Evolutionary conservation across 768 basidiomycete species (phyloP).

Genomic region (Hygrocybe coccinea): DNA sequence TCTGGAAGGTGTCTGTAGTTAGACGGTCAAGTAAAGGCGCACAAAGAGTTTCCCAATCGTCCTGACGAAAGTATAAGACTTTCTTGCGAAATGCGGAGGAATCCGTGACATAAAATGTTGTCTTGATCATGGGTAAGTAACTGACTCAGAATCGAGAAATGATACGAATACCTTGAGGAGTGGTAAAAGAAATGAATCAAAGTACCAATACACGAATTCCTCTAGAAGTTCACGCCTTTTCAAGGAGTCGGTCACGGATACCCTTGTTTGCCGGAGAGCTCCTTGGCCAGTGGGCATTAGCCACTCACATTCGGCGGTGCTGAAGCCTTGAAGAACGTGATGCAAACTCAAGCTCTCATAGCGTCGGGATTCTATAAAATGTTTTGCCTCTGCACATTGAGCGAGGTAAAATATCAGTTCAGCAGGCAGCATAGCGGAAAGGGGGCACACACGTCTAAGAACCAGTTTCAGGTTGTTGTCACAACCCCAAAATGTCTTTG

Average conservation of each 20-base stretch:
- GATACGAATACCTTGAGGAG: conserved; percentile 60
- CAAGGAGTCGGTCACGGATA: conserved; percentile 58
- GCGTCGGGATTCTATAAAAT: conserved; percentile 71
- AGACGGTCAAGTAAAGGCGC: conserved; percentile 76
- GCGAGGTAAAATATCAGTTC: background rate
- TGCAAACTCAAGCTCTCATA: conserved; percentile 80
- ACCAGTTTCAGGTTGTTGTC: conserved; percentile 57
- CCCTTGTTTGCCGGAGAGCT: conserved; percentile 40
- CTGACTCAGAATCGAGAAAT: background rate
- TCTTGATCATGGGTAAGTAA: conserved; percentile 42
- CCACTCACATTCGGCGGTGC: conserved; percentile 76
- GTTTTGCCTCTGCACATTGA: conserved; percentile 53
- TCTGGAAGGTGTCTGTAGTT: conserved; percentile 61
- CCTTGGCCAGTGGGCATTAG: conserved; percentile 44
- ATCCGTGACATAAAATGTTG: conserved; percentile 91
- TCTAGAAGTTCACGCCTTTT: conserved; percentile 80
- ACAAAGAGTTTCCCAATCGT: conserved; percentile 86
- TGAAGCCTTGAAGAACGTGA: conserved; percentile 68
- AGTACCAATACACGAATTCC: conserved; percentile 93
- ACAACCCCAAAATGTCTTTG: conserved; percentile 75
- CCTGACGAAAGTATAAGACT: conserved; percentile 88
- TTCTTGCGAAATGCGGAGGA: conserved; percentile 79
- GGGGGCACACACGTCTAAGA: conserved; percentile 43
- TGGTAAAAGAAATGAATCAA: conserved; percentile 77
- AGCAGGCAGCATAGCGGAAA: background rate